Percentiles rank a stretch among this genome's conserved stretches.
These are phyloP conservation scores for Argentina anserina DNA, from an alignment of 306 rosid genomes.

Conservation along the genomic window DNA sequence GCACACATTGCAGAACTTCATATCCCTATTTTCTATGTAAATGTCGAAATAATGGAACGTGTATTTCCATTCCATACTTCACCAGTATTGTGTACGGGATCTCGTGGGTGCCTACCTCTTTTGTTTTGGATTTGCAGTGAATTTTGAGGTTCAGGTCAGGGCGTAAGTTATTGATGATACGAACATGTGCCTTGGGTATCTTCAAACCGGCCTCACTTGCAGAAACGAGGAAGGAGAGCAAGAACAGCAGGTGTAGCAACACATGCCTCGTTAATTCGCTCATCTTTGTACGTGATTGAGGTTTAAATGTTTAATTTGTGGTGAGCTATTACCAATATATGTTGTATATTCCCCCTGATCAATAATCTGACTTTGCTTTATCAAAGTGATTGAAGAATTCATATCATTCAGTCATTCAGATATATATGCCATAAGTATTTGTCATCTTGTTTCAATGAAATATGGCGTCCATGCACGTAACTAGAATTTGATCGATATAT, in stretches of 20 bases:
- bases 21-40: not conserved
- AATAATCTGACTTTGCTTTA: too few species aligned
- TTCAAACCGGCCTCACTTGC: not conserved
- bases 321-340: too few species aligned
- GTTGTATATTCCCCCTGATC: too few species aligned
- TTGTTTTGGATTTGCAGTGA: constrained; percentile 16
- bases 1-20: too few species aligned
- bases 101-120: not conserved
- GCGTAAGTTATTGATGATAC: not conserved
- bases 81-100: not conserved
- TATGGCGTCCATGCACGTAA: too few species aligned
- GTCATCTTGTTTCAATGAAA: too few species aligned
- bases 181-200: not conserved
- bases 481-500: too few species aligned
- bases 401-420: too few species aligned
- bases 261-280: not conserved
- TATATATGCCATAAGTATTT: too few species aligned
- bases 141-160: not conserved
- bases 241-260: not conserved
- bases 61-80: not conserved
- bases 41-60: not conserved
- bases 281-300: not conserved
- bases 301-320: too few species aligned
- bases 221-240: not conserved
- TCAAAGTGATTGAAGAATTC: too few species aligned